Conservation (phyloP, 2,329 filamentous ascomycete species). For the Fusarium palustre region DNA sequence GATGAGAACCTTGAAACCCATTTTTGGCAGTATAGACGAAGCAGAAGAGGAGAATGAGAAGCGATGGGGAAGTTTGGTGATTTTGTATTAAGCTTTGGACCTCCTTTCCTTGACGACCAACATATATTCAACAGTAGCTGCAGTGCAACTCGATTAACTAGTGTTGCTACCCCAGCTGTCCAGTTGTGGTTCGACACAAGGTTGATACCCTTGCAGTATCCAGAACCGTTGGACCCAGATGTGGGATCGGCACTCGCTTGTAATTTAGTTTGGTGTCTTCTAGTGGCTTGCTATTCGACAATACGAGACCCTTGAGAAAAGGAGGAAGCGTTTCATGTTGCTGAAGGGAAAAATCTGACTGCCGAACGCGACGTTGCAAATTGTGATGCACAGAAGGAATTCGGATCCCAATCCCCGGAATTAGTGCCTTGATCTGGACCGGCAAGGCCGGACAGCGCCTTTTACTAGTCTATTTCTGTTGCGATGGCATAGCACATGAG, state of each 20-base stretch:
- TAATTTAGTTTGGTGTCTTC: not conserved
- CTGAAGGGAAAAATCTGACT: not conserved
- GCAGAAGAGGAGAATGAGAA: not conserved
- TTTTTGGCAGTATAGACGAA: not conserved
- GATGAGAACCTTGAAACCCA: conserved; percentile 29
- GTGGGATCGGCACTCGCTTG: conserved; percentile 24
- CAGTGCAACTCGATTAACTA: not conserved
- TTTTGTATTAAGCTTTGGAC: not conserved
- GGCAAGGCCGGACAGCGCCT: not conserved
- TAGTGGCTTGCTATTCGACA: not conserved
- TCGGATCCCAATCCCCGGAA: not conserved
- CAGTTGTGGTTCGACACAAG: not conserved
- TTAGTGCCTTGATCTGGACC: not conserved
- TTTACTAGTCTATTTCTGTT: not conserved
- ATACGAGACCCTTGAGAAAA: not conserved
- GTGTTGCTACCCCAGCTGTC: not conserved
- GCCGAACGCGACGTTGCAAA: conserved; percentile 18
- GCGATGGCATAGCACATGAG: not conserved
- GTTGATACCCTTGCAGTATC: not conserved
- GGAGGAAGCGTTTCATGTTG: not conserved
- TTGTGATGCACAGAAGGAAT: conserved; percentile 9
- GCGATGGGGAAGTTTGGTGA: not conserved
- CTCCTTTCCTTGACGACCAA: not conserved
- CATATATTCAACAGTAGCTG: not conserved
- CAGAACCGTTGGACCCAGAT: conserved; percentile 17